Conservation (phyloP, 2,329 filamentous ascomycete genomes). For the Colletotrichum sp. region DNA sequence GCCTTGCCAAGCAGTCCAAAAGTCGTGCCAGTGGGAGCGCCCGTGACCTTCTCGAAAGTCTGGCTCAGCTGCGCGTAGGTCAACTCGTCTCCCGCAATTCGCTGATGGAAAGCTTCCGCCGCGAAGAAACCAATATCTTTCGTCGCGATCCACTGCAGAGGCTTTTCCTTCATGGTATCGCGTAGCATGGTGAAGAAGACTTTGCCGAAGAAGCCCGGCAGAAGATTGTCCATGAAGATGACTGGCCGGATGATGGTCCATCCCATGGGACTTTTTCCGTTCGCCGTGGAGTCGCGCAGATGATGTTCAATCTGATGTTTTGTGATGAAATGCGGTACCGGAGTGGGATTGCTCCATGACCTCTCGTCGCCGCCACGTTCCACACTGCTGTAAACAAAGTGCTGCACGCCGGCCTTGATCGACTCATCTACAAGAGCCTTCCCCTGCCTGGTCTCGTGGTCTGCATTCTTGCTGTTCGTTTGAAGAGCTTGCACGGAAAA, state of each 20-base stretch:
- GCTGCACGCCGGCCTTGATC: conserved; percentile 53
- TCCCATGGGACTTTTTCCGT: conserved; percentile 44
- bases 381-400: conserved; percentile 64
- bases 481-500: conserved; percentile 48
- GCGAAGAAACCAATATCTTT: conserved; percentile 47
- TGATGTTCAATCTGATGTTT: conserved; percentile 65
- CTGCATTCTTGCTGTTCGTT: background rate
- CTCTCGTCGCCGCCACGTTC: conserved; percentile 58
- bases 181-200: conserved; percentile 35
- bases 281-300: conserved; percentile 42
- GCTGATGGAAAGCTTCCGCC: conserved; percentile 38
- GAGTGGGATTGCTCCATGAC: conserved; percentile 49
- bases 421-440: conserved; percentile 57
- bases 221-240: conserved; percentile 61
- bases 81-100: background rate
- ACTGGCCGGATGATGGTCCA: conserved; percentile 64
- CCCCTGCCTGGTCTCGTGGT: conserved; percentile 45
- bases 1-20: background rate
- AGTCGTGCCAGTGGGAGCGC: background rate
- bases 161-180: conserved; percentile 29
- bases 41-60: background rate
- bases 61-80: background rate
- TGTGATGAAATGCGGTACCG: conserved; percentile 61
- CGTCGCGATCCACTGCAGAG: conserved; percentile 41
- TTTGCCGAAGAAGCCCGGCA: conserved; percentile 30